phyloP scores from a whole-genome alignment of 768 basidiomycete species.

The Coprinopsis cinerea region DNA sequence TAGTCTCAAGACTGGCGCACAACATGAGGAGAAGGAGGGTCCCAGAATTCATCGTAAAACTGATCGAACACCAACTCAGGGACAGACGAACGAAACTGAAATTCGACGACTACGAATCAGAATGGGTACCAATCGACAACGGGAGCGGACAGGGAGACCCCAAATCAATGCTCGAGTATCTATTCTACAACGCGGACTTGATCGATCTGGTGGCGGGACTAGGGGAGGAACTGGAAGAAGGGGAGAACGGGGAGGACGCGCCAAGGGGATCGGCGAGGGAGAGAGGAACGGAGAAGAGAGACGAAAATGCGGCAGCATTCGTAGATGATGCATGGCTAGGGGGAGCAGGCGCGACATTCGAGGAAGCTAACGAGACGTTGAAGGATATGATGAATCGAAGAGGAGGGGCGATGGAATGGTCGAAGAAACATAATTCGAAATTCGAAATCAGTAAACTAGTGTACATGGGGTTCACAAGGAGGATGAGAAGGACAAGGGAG shows the following conservation, averaged over 20 bases:
- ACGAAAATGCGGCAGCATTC: constrained; percentile 21
- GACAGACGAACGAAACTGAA: constrained; percentile 8
- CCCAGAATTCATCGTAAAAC: constrained; percentile 16
- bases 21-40: constrained; percentile 23
- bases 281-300: too few relatives aligned
- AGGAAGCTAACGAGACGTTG: constrained; percentile 14
- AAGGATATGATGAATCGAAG: constrained; percentile 20
- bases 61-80: constrained; percentile 9
- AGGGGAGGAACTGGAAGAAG: background rate
- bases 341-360: constrained; percentile 19
- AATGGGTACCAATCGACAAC: constrained; percentile 15
- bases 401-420: constrained; percentile 23
- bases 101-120: constrained; percentile 22
- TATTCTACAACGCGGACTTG: constrained; percentile 22
- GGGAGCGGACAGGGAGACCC: constrained; percentile 24
- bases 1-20: constrained; percentile 21
- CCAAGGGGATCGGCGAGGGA: too few relatives aligned
- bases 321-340: constrained; percentile 25
- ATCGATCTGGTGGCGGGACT: constrained; percentile 15
- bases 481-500: too few relatives aligned
- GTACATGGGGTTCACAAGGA: too few relatives aligned
- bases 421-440: constrained; percentile 19
- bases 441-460: constrained; percentile 30
- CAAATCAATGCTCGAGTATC: constrained; percentile 20
- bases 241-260: background rate